phyloP scores from a whole-genome alignment of 2,329 filamentous ascomycete species.

The Cladosporium sp. region DNA sequence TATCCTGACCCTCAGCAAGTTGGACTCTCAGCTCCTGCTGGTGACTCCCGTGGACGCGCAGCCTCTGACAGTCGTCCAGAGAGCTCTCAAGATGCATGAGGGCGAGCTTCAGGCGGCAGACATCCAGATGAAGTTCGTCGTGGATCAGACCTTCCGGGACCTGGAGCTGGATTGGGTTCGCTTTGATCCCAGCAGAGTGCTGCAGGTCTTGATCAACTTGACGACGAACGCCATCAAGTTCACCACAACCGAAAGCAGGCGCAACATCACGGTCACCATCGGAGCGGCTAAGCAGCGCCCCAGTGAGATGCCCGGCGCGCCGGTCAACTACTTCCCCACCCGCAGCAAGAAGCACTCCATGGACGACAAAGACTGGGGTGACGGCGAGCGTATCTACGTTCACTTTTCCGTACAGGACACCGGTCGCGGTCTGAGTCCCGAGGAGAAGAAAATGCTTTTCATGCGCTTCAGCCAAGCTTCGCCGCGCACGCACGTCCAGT shows the following conservation, averaged over 20 bases:
- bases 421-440: slow-evolving; percentile 58
- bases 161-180: slow-evolving; percentile 61
- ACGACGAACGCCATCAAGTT: slow-evolving; percentile 80
- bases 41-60: slow-evolving; percentile 66
- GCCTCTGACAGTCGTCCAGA: slow-evolving; percentile 59
- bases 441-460: slow-evolving; percentile 69
- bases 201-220: slow-evolving; percentile 75
- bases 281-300: slow-evolving; percentile 55
- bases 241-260: slow-evolving; percentile 56
- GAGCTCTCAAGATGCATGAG: slow-evolving; percentile 71
- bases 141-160: slow-evolving; percentile 56
- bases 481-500: slow-evolving; percentile 68
- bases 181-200: slow-evolving; percentile 66
- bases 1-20: slow-evolving; percentile 65
- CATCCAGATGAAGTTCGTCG: slow-evolving; percentile 59
- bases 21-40: slow-evolving; percentile 67
- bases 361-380: slow-evolving; percentile 60
- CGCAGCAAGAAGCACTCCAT: slow-evolving; percentile 45
- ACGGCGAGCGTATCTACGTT: slow-evolving; percentile 59
- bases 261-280: slow-evolving; percentile 60
- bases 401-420: slow-evolving; percentile 72
- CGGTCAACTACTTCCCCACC: slow-evolving; percentile 58
- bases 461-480: slow-evolving; percentile 74
- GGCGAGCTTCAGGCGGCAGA: slow-evolving; percentile 64
- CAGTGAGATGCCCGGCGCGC: slow-evolving; percentile 34